phyloP scores from a whole-genome alignment of 495 filamentous ascomycete genomes.

The Neurospora sp. region DNA sequence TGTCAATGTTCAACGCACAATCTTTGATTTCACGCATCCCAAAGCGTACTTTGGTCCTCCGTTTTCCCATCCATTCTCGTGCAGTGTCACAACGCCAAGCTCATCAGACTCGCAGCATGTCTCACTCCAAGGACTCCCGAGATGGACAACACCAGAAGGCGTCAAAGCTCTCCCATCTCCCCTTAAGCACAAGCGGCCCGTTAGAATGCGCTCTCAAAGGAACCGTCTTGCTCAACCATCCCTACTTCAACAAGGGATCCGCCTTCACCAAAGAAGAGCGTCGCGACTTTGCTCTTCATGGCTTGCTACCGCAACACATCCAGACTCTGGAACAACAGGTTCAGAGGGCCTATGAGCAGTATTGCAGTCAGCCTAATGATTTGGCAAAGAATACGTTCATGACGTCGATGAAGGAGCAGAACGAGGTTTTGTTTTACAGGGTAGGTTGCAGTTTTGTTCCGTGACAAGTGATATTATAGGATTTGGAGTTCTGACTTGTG shows the following conservation, averaged over 20 bases:
- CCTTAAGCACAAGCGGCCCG: conserved; percentile 53
- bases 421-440: conserved; percentile 66
- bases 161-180: conserved; percentile 48
- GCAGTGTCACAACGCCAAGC: not conserved
- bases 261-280: conserved; percentile 64
- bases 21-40: not conserved
- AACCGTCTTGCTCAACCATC: conserved; percentile 51
- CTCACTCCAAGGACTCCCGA: not conserved
- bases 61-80: not conserved
- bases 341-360: conserved; percentile 72
- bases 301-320: conserved; percentile 59
- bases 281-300: conserved; percentile 55
- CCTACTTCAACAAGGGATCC: conserved; percentile 78
- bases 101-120: not conserved
- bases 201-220: conserved; percentile 53
- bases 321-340: conserved; percentile 78
- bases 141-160: conserved; percentile 14
- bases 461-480: not conserved
- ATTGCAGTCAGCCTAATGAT: conserved; percentile 46
- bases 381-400: conserved; percentile 79
- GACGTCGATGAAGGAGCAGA: conserved; percentile 79
- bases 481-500: not conserved
- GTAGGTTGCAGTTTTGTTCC: conserved; percentile 21
- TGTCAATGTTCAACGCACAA: not conserved
- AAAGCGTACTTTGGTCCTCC: not conserved